Conservation (phyloP, 2,329 filamentous ascomycete genomes). For the Xylaria hypoxylon region DNA sequence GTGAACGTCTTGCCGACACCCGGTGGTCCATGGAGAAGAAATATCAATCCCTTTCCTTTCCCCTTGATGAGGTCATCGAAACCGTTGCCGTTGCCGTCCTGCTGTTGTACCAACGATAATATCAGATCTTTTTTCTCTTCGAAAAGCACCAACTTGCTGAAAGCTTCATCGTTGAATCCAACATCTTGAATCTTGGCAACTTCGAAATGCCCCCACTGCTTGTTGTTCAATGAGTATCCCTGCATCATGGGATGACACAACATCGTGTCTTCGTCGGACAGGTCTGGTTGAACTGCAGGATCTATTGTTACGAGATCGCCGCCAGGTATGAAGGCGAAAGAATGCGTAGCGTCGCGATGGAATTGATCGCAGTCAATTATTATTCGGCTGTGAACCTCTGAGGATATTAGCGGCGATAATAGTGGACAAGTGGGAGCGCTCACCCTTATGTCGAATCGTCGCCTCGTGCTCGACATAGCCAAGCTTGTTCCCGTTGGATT, state of each 20-base stretch:
- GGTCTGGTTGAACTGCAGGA: neutral
- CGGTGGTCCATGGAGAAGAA: neutral
- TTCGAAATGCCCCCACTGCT: conserved; percentile 11
- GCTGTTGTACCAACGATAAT: neutral
- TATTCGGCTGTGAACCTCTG: no score
- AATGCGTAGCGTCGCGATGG: no score
- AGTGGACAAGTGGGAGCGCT: no score
- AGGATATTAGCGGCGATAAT: no score
- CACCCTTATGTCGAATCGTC: no score
- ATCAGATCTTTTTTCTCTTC: conserved; percentile 12
- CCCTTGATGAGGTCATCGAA: conserved; percentile 8
- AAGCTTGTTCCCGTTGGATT: no score
- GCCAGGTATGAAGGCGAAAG: no score
- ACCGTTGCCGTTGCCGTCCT: neutral
- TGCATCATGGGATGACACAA: conserved; percentile 6
- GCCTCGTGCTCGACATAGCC: no score
- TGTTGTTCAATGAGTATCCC: conserved; percentile 6
- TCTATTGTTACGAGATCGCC: no score
- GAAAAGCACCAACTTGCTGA: neutral
- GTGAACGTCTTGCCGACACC: conserved; percentile 12
- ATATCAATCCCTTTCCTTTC: conserved; percentile 5
- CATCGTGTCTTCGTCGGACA: conserved; percentile 14
- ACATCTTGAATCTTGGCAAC: conserved; percentile 6
- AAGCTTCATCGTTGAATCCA: conserved; percentile 8
- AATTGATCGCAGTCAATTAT: no score